Percentiles rank a stretch among this genome's conserved stretches.
Evolutionary conservation across 169 alveolate species (phyloP).

Genomic region (Cystoisospora suis): DNA sequence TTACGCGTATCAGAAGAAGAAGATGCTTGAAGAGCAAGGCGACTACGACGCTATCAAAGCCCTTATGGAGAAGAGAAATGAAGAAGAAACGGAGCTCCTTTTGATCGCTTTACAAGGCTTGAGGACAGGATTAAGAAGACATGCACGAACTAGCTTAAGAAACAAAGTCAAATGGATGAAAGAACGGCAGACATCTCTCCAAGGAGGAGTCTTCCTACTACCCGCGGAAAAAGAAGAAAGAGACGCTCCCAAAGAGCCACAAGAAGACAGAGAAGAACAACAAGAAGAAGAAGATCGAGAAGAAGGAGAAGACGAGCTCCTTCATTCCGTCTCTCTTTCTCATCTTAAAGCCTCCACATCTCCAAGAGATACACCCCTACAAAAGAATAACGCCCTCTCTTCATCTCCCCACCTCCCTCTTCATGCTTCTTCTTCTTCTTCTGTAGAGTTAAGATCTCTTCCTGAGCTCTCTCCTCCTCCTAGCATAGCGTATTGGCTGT

Average conservation of each 20-base stretch:
- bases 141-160: constrained; percentile 5
- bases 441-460: neutral
- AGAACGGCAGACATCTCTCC: neutral
- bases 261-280: neutral
- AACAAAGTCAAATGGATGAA: neutral
- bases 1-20: neutral
- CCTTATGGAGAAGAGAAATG: constrained; percentile 14
- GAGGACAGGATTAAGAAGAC: neutral
- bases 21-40: constrained; percentile 3
- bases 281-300: neutral
- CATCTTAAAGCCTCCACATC: too few species aligned
- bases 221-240: neutral
- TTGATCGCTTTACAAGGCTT: constrained; percentile 18
- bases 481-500: constrained; percentile 33
- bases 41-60: constrained; percentile 32
- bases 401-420: too few species aligned
- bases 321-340: too few species aligned
- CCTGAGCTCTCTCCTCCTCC: constrained; percentile 30
- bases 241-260: neutral
- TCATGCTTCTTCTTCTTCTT: too few species aligned
- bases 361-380: too few species aligned
- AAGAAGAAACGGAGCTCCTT: constrained; percentile 14
- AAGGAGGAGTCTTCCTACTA: neutral
- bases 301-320: neutral
- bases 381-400: too few species aligned